Percentiles rank a stretch among this genome's conserved stretches.
phyloP scores from a whole-genome alignment of 2,329 filamentous ascomycete genomes.

The Ramularia collo-cygni region DNA sequence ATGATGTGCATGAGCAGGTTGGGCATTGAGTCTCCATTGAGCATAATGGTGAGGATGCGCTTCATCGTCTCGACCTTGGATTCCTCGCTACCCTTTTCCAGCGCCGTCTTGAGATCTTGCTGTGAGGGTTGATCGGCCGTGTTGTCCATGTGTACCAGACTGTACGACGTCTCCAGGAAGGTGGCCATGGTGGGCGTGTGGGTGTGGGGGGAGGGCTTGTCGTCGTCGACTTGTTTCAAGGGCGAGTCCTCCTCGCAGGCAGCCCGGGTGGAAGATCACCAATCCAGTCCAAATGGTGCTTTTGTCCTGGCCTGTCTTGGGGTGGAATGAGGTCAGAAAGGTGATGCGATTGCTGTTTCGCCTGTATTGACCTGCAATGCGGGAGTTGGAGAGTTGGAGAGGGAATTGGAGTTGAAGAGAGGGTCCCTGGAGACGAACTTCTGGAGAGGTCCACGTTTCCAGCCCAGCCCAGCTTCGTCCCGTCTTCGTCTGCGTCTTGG shows the following conservation, averaged over 20 bases:
- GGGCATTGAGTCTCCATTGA: slow-evolving; percentile 95
- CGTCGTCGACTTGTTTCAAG: slow-evolving; percentile 4
- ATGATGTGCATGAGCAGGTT: slow-evolving; percentile 99
- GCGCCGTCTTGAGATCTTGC: slow-evolving; percentile 73
- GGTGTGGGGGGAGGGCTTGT: slow-evolving; percentile 3
- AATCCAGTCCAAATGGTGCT: slow-evolving; percentile 17
- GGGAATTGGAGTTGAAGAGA: too few species aligned
- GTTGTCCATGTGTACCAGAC: slow-evolving; percentile 96
- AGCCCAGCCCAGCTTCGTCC: too few species aligned
- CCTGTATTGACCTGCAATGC: too few species aligned
- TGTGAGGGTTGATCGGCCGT: slow-evolving; percentile 82
- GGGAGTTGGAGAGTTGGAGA: too few species aligned
- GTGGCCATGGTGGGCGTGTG: slow-evolving; percentile 66
- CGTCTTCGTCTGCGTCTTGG: too few species aligned
- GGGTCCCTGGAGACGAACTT: too few species aligned
- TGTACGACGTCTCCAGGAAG: slow-evolving; percentile 92
- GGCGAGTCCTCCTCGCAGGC: slow-evolving; percentile 25
- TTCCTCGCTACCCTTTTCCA: slow-evolving; percentile 36
- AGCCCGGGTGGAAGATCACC: slow-evolving; percentile 16
- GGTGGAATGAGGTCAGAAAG: too few species aligned
- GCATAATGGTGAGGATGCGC: slow-evolving; percentile 91
- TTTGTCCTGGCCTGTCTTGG: background rate
- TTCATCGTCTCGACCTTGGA: slow-evolving; percentile 58
- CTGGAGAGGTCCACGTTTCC: too few species aligned
- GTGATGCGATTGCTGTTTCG: too few species aligned